Conservation (phyloP, 768 basidiomycete genomes). For the Terana coerulea region DNA sequence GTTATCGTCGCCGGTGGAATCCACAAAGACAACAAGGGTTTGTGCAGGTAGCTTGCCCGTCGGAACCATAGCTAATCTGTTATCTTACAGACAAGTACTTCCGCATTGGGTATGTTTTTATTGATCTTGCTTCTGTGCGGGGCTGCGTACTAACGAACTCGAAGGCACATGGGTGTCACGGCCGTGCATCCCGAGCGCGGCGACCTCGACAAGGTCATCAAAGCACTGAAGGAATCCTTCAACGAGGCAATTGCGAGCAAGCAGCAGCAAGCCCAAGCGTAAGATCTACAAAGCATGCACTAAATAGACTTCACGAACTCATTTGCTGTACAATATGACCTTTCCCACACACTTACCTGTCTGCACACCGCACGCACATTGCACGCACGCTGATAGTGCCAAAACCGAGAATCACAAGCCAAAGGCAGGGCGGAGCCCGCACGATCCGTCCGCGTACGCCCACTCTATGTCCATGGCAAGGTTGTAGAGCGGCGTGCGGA, state of each 20-base stretch:
- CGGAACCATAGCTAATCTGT: conserved; percentile 7
- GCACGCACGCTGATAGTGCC: too few species aligned
- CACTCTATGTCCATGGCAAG: conserved; percentile 12
- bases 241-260: conserved; percentile 32
- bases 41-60: conserved; percentile 14
- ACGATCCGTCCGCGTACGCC: conserved; percentile 7
- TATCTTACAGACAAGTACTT: conserved; percentile 70
- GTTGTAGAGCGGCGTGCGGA: conserved; percentile 9
- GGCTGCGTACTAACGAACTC: conserved; percentile 1
- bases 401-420: conserved; percentile 10
- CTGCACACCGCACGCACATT: background rate
- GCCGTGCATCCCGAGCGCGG: conserved; percentile 66
- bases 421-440: conserved; percentile 5
- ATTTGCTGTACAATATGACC: conserved; percentile 13
- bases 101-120: conserved; percentile 67
- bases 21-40: conserved; percentile 78
- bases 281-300: conserved; percentile 15
- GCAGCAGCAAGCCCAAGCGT: too few species aligned
- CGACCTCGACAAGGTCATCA: conserved; percentile 72
- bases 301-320: conserved; percentile 14
- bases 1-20: conserved; percentile 88
- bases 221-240: conserved; percentile 58
- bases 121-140: background rate
- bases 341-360: background rate
- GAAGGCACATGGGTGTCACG: conserved; percentile 88